Base-by-base conservation (phyloP, 2,329 filamentous ascomycete genomes). In the Colletotrichum sp. region DNA sequence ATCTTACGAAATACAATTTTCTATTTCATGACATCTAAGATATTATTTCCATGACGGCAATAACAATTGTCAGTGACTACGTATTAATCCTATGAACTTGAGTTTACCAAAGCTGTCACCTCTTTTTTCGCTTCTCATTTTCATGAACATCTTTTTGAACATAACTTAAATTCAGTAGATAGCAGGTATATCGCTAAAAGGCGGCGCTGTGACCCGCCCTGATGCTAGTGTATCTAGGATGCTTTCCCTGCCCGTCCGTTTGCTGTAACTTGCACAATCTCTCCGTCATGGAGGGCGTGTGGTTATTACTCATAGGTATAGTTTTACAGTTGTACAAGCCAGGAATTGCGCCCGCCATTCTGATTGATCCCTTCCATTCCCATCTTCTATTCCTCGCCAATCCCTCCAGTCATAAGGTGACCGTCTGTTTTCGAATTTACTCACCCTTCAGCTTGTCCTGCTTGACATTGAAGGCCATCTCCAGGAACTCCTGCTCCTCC, bases 401-500 rank as follows among this genome's bases (percentile, higher is more conserved):
- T 34, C 13, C 32, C 32, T 36, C 25, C 61, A 27, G 61, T 61
- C 34, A 25, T 49, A 15, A n/a, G 62, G 55, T 27, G 29, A 68
- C 11, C 72, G 30, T 66, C 13, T 25, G 30, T 39, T 32, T 8
- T 44, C 36, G 13, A 63, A 34, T 55, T 82, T 90, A 92, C 86
- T 92, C 90, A 82, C 92, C 92, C 89, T 93, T 93, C 71, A 93
- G 88, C 88, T 93, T 93, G 81, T 93, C 92, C 85, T 93, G 92
- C 81, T 87, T 92, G 55, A 93, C 91, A 15, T 86, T 88, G 80
- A 93, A 93, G 71, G 92, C 92, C 86, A 87, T 89, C 83, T 93
- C 87, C 79, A 96, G 87, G 80, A 99, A 86, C 64, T 97, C 95
- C 84, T 95, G 90, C 90, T 99, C 97, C 89, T 99, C 97, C 91